A percentile compares a stretch with the other conserved stretches of the same genome.
Conservation (phyloP, 2,329 filamentous ascomycete genomes). For the Ceratocystis cacaofunesta region DNA sequence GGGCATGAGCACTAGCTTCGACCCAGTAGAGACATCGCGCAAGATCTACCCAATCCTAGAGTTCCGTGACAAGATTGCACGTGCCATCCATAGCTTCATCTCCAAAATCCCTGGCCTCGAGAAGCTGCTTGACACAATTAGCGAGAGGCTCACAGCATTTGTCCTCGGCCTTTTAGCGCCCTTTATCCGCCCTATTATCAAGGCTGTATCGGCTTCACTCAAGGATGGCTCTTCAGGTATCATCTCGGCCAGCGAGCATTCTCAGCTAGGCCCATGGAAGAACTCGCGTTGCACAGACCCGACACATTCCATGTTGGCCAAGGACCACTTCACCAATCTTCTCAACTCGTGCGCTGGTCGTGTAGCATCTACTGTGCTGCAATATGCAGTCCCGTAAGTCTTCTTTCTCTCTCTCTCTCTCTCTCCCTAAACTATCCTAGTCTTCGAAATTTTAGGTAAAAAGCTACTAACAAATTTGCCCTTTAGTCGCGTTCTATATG, state of each 20-base stretch:
- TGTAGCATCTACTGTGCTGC: conserved; percentile 58
- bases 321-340: conserved; percentile 71
- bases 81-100: conserved; percentile 68
- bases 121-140: conserved; percentile 80
- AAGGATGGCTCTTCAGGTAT: conserved; percentile 70
- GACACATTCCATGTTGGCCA: conserved; percentile 69
- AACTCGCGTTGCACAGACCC: conserved; percentile 61
- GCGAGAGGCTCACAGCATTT: conserved; percentile 82
- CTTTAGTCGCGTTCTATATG: conserved; percentile 56
- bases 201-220: conserved; percentile 65
- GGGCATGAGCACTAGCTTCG: conserved; percentile 61
- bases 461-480: neutral
- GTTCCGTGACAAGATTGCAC: conserved; percentile 89
- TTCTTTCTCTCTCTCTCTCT: conserved; percentile 20
- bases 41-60: conserved; percentile 91
- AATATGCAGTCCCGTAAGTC: conserved; percentile 71
- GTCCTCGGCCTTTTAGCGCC: conserved; percentile 81
- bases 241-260: conserved; percentile 52
- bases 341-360: conserved; percentile 64
- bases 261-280: conserved; percentile 68
- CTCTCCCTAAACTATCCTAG: conserved; percentile 18
- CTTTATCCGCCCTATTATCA: conserved; percentile 84
- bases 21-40: conserved; percentile 58
- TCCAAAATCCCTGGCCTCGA: conserved; percentile 87
- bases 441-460: no score